Percentiles rank a stretch among this genome's conserved stretches.
Evolutionary conservation across 169 alveolate species (phyloP).

Genomic region (Cyclospora cayetanensis): DNA sequence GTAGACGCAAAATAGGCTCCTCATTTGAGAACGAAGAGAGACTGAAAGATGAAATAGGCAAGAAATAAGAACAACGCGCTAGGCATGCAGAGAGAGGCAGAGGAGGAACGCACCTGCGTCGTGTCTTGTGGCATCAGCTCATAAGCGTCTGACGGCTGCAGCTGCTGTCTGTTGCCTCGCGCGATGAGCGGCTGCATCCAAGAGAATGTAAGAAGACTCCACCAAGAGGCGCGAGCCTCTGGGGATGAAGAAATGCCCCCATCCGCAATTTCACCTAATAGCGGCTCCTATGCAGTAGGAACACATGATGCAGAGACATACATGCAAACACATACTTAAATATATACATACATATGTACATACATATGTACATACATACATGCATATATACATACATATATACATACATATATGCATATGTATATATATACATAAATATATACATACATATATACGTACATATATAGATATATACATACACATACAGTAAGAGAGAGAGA

Average conservation of each 20-base stretch:
- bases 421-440: not conserved
- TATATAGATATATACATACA: too few species aligned
- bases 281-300: not conserved
- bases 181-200: conserved; percentile 7
- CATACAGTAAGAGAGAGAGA: not conserved
- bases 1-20: not conserved
- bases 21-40: not conserved
- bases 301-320: not conserved
- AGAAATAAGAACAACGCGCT: not conserved
- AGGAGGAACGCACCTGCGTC: not conserved
- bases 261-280: not conserved
- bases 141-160: not conserved
- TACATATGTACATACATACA: not conserved
- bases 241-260: not conserved
- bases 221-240: not conserved
- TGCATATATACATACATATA: not conserved
- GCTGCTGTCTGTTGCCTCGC: not conserved
- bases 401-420: not conserved
- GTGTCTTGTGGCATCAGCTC: not conserved
- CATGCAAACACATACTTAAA: not conserved
- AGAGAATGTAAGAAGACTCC: not conserved
- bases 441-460: too few species aligned
- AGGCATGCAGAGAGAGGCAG: not conserved
- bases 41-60: not conserved
- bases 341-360: not conserved